phyloP scores from a whole-genome alignment of 306 rosid genomes.

The Cercis canadensis region DNA sequence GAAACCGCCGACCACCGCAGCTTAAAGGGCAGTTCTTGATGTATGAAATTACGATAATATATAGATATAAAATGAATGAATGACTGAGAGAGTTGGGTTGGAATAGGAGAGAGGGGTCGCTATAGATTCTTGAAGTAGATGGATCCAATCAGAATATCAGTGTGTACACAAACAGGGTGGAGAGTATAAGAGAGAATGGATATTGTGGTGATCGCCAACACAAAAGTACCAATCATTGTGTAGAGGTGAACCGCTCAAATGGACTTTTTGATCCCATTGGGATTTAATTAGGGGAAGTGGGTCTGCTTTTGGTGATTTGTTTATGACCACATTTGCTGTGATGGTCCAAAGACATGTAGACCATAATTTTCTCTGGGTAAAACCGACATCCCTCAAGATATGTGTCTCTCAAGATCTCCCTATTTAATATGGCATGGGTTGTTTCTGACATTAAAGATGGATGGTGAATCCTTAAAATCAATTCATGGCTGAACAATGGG shows the following conservation, averaged over 20 bases:
- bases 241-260: conserved; percentile 19
- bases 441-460: not conserved
- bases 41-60: not conserved
- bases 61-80: not conserved
- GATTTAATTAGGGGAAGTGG: conserved; percentile 8
- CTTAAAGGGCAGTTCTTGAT: not conserved
- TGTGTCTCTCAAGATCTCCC: not conserved
- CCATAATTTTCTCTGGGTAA: not conserved
- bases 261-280: conserved; percentile 22
- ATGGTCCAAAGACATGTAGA: not conserved
- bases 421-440: not conserved
- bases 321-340: not conserved
- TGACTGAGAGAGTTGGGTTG: not conserved
- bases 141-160: conserved; percentile 11
- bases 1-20: conserved; percentile 16
- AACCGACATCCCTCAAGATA: not conserved
- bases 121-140: conserved; percentile 7
- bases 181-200: not conserved
- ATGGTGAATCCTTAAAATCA: not conserved
- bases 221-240: conserved; percentile 41
- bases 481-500: too few relatives aligned
- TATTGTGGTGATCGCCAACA: conserved; percentile 32
- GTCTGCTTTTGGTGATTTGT: conserved; percentile 13
- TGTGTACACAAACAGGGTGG: conserved; percentile 19
- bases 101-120: not conserved